Evolutionary conservation across 2,329 filamentous ascomycete genomes (phyloP).

Genomic region (Hypomyces rosellus): DNA sequence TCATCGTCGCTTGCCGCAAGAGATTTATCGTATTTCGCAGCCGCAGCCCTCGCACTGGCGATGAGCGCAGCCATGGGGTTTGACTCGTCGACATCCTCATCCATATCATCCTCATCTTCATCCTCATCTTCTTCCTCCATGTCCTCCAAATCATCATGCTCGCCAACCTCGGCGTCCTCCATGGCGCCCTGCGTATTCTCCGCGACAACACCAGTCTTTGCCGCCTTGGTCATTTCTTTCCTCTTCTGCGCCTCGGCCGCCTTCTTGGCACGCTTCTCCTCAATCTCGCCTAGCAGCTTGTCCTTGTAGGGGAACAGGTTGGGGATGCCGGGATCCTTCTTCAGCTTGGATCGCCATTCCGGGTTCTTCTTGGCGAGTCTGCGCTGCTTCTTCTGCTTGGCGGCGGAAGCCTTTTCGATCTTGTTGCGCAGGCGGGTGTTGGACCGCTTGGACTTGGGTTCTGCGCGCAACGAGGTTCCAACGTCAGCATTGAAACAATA

Average conservation of each 20-base stretch:
- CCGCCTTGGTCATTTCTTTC: slow-evolving; percentile 65
- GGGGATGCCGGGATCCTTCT: slow-evolving; percentile 97
- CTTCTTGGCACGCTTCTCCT: slow-evolving; percentile 76
- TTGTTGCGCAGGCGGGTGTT: slow-evolving; percentile 88
- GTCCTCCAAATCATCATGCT: slow-evolving; percentile 40
- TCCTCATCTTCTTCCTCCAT: slow-evolving; percentile 47
- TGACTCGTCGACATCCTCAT: slow-evolving; percentile 57
- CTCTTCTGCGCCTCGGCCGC: slow-evolving; percentile 68
- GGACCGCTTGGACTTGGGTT: slow-evolving; percentile 90
- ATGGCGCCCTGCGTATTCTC: slow-evolving; percentile 39
- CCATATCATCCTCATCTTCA: slow-evolving; percentile 44
- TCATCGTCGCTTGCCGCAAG: slow-evolving; percentile 51
- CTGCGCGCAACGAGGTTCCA: slow-evolving; percentile 36
- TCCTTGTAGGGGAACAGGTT: slow-evolving; percentile 98
- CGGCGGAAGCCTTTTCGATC: slow-evolving; percentile 84
- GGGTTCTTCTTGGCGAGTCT: slow-evolving; percentile 95
- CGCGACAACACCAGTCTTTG: slow-evolving; percentile 45
- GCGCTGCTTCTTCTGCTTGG: slow-evolving; percentile 84
- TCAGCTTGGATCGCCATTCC: slow-evolving; percentile 89
- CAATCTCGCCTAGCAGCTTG: slow-evolving; percentile 87
- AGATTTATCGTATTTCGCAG: slow-evolving; percentile 65
- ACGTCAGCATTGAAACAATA: not conserved
- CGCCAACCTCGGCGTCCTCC: slow-evolving; percentile 39
- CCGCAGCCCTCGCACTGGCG: slow-evolving; percentile 73
- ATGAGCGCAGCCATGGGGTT: slow-evolving; percentile 92